Evolutionary conservation across 768 basidiomycete genomes (phyloP).

Genomic region (Leucocoprinus birnbaumii): DNA sequence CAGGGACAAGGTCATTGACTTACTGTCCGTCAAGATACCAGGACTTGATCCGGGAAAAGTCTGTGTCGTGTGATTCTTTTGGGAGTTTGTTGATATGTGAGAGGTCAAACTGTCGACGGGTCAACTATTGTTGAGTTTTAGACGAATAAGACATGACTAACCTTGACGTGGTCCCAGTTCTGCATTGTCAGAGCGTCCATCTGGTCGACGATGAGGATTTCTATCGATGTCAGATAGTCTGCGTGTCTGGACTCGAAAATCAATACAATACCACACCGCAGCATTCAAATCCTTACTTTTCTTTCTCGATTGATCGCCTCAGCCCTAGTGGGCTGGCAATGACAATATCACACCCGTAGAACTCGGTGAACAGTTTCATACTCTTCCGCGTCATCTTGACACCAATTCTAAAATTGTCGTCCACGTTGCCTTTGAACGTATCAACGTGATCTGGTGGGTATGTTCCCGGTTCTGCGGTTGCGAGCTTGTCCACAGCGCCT

Average conservation of each 20-base stretch:
- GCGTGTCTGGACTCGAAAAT: too few relatives aligned
- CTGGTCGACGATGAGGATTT: slow-evolving; percentile 88
- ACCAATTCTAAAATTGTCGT: slow-evolving; percentile 92
- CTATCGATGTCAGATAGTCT: slow-evolving; percentile 93
- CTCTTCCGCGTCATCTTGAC: slow-evolving; percentile 91
- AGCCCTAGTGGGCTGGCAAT: slow-evolving; percentile 92
- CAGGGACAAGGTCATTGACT: too few relatives aligned
- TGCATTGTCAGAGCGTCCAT: slow-evolving; percentile 94
- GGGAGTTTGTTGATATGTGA: slow-evolving; percentile 85
- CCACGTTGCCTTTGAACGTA: slow-evolving; percentile 94
- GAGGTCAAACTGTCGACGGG: slow-evolving; percentile 66
- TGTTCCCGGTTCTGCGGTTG: slow-evolving; percentile 64
- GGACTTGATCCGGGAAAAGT: slow-evolving; percentile 95
- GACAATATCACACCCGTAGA: slow-evolving; percentile 89
- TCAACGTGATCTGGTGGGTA: slow-evolving; percentile 91
- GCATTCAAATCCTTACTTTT: too few relatives aligned
- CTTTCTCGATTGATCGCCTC: slow-evolving; percentile 89
- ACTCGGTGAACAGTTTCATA: slow-evolving; percentile 87
- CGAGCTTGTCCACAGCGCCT: slow-evolving; percentile 78
- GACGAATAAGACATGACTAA: slow-evolving; percentile 23
- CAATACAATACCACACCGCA: too few relatives aligned
- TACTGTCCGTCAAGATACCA: slow-evolving; percentile 98
- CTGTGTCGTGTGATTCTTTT: slow-evolving; percentile 89
- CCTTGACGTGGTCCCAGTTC: slow-evolving; percentile 98
- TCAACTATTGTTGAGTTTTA: not conserved